phyloP scores from a whole-genome alignment of 2,329 filamentous ascomycete genomes.

The Cryphonectria radicalis region DNA sequence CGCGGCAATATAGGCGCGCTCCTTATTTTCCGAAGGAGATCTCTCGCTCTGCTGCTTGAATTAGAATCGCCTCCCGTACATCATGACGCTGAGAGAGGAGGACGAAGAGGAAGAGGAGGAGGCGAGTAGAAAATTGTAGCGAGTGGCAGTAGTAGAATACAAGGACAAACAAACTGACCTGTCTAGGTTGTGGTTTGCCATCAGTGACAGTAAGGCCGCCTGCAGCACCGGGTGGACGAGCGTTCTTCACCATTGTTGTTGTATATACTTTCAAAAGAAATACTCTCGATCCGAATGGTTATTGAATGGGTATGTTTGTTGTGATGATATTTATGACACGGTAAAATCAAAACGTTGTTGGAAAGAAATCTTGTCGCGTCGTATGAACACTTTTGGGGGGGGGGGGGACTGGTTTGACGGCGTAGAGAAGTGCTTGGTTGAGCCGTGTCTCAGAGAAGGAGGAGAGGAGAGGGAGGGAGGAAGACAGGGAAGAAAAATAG shows the following conservation, averaged over 20 bases:
- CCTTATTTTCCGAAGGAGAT: conserved; percentile 81
- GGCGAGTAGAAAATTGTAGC: neutral
- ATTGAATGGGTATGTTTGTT: neutral
- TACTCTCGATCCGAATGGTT: neutral
- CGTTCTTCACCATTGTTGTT: conserved; percentile 9
- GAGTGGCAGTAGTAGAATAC: too few relatives aligned
- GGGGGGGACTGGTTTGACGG: neutral
- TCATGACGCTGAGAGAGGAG: neutral
- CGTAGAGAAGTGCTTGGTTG: neutral
- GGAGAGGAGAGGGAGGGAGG: neutral
- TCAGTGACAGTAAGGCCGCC: neutral
- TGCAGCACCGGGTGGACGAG: neutral
- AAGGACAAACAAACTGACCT: neutral
- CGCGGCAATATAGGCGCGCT: conserved; percentile 89
- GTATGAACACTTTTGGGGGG: neutral
- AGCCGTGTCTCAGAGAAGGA: neutral
- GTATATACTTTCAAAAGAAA: neutral
- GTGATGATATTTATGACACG: neutral
- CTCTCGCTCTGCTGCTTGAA: conserved; percentile 64
- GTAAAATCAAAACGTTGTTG: neutral
- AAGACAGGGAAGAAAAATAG: neutral
- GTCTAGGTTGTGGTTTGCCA: neutral
- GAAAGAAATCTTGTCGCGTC: neutral
- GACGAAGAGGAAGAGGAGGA: neutral
- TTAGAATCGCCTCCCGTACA: neutral